These are phyloP conservation scores for Ceratonia siliqua DNA, from an alignment of 306 rosid genomes.

Conservation along the genomic window DNA sequence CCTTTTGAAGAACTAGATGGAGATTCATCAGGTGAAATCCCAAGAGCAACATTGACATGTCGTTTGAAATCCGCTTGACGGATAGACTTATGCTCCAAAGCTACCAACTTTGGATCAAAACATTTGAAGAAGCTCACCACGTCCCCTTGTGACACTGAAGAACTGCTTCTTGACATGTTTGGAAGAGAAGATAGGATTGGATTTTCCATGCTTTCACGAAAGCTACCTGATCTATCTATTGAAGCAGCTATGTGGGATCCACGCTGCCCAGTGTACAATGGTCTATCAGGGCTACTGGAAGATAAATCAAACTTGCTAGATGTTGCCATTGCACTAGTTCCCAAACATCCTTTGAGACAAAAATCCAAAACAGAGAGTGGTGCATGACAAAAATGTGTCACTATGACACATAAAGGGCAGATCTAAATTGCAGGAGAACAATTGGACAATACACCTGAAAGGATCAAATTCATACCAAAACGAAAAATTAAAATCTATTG, in stretches of 20 bases:
- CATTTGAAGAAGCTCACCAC: conserved; percentile 63
- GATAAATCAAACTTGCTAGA: conserved; percentile 90
- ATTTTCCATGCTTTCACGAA: conserved; percentile 85
- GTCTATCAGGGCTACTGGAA: conserved; percentile 90
- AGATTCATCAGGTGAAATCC: conserved; percentile 83
- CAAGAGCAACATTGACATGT: conserved; percentile 61
- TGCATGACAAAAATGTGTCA: conserved; percentile 61
- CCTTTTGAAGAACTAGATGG: conserved; percentile 80
- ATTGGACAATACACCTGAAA: conserved; percentile 56
- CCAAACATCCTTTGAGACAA: conserved; percentile 54
- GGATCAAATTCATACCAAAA: conserved; percentile 32
- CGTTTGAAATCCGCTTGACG: conserved; percentile 75
- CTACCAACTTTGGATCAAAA: conserved; percentile 75
- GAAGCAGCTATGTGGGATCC: conserved; percentile 87
- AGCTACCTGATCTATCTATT: conserved; percentile 88
- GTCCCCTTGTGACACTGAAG: conserved; percentile 68
- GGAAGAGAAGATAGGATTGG: conserved; percentile 84
- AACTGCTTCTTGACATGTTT: conserved; percentile 78
- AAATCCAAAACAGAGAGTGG: conserved; percentile 57
- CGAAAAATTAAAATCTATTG: conserved; percentile 29
- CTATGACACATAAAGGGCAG: conserved; percentile 56
- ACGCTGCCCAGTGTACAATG: conserved; percentile 84
- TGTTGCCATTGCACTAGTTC: conserved; percentile 82
- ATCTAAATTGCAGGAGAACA: conserved; percentile 40
- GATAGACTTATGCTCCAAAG: conserved; percentile 70